Percentiles rank a stretch among this genome's conserved stretches.
These are phyloP conservation scores for Sclerotinia spermophila DNA, from an alignment of 2,329 filamentous ascomycete species.

Conservation along the genomic window DNA sequence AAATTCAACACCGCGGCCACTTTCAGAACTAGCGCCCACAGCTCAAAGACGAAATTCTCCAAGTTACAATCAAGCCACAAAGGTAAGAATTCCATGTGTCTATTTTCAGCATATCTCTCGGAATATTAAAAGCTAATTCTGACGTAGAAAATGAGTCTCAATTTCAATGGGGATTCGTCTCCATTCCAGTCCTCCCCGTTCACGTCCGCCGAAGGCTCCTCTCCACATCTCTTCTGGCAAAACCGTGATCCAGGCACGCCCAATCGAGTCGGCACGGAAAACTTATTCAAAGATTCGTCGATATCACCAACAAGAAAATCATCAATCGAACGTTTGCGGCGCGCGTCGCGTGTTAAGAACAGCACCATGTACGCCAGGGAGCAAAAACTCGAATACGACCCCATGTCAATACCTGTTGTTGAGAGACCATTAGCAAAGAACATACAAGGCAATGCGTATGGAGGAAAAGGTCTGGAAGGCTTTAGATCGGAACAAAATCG, in stretches of 20 bases:
- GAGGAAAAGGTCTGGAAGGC: conserved; percentile 53
- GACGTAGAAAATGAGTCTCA: conserved; percentile 56
- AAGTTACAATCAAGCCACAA: conserved; percentile 73
- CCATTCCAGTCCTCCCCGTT: conserved; percentile 83
- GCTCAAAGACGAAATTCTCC: conserved; percentile 89
- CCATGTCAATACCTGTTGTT: conserved; percentile 68
- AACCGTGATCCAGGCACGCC: conserved; percentile 65
- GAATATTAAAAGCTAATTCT: conserved; percentile 32
- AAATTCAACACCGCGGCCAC: conserved; percentile 64
- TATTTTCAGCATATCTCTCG: conserved; percentile 25
- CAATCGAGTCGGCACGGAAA: conserved; percentile 64
- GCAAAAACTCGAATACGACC: conserved; percentile 89
- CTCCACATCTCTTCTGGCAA: conserved; percentile 90
- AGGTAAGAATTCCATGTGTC: conserved; percentile 50
- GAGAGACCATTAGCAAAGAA: conserved; percentile 76
- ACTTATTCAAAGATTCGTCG: conserved; percentile 56
- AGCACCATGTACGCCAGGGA: conserved; percentile 95
- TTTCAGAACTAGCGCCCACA: conserved; percentile 84
- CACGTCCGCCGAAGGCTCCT: conserved; percentile 55
- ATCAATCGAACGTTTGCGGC: conserved; percentile 93
- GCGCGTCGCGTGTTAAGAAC: conserved; percentile 93
- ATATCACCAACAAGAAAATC: conserved; percentile 73
- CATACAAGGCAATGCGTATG: conserved; percentile 68
- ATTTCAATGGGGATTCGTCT: conserved; percentile 68
- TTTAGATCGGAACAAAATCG: conserved; percentile 47